Evolutionary conservation across 192 early-diverging fungal genomes (phyloP).

Genomic region (Pilobolus umbonatus): DNA sequence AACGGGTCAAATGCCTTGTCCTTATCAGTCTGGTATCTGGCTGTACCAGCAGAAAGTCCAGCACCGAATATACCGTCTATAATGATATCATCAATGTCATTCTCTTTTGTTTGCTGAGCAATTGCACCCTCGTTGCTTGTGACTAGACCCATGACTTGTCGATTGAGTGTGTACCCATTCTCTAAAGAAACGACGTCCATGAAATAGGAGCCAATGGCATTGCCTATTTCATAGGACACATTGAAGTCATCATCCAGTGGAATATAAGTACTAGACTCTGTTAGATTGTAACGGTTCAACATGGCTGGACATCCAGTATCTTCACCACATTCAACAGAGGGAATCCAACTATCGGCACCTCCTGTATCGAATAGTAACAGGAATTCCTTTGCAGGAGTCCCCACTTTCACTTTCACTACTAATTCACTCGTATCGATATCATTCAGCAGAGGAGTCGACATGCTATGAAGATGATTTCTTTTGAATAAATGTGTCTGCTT

Average conservation of each 20-base stretch:
- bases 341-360: constrained; percentile 32
- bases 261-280: constrained; percentile 10
- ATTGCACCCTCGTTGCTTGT: constrained; percentile 10
- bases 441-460: constrained; percentile 5
- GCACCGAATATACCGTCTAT: constrained; percentile 25
- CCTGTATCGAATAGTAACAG: constrained; percentile 29
- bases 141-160: constrained; percentile 9
- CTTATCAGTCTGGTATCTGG: background rate
- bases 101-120: constrained; percentile 10
- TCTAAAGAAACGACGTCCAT: constrained; percentile 4
- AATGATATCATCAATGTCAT: constrained; percentile 4
- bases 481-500: background rate
- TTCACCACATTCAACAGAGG: constrained; percentile 11
- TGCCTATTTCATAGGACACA: constrained; percentile 18
- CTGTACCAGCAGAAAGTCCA: constrained; percentile 16
- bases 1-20: background rate
- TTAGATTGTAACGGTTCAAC: background rate
- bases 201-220: constrained; percentile 17
- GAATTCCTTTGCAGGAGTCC: constrained; percentile 26
- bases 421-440: constrained; percentile 20
- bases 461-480: background rate
- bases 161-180: background rate
- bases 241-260: background rate
- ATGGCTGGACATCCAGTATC: constrained; percentile 1
- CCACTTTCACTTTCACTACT: constrained; percentile 21